Base-by-base conservation (phyloP, 1,284 basidiomycete genomes). In the Thecaphora frezii region DNA sequence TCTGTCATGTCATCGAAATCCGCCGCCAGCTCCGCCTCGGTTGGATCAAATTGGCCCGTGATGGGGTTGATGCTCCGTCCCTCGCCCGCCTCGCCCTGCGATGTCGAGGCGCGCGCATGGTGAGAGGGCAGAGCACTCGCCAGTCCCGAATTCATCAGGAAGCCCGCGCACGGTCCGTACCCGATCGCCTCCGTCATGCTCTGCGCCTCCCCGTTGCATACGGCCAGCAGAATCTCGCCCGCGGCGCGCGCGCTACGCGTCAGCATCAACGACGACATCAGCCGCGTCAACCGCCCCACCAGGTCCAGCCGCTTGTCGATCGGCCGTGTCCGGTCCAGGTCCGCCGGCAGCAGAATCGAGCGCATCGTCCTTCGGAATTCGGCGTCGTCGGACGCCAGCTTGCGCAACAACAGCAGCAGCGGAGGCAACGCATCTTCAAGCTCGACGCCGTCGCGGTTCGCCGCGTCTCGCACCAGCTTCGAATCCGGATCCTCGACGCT, bases 101-200 rank as follows among this genome's bases (percentile, higher is more conserved):
- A n/a, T 28, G 30, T 30, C 28, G 28, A n/a, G n/a, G n/a, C n/a
- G 28, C 28, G 28, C 8, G 7, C 28, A 30, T 30, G 28, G 28
- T 30, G 28, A 7, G 65, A 51, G 9, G 70, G 69, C 28, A 71
- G 37, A 1, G 70, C 63, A n/a, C 54, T 55, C 0, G 60, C 55
- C 7, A 59, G 58, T 13, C 62, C 62, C 5, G 42, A 59, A 23
- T 53, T 57, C 59, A 63, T 65, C 7, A 75, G 52, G 53, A 73
- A 75, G 0, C 73, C 73, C 3, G 71, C 71, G 44, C 71, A 72
- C 5, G 73, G 73, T 2, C 73, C 73, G 46, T 72, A 75, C 5
- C 73, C 73, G 42, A 75, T 65, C 28, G 54, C 22, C 9, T 57
- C 54, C 8, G 58, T 62, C 60, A 75, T 70, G 19, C 28, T 33